Base-by-base conservation (phyloP, 2,329 filamentous ascomycete species). In the Arthrinium puccinioides region DNA sequence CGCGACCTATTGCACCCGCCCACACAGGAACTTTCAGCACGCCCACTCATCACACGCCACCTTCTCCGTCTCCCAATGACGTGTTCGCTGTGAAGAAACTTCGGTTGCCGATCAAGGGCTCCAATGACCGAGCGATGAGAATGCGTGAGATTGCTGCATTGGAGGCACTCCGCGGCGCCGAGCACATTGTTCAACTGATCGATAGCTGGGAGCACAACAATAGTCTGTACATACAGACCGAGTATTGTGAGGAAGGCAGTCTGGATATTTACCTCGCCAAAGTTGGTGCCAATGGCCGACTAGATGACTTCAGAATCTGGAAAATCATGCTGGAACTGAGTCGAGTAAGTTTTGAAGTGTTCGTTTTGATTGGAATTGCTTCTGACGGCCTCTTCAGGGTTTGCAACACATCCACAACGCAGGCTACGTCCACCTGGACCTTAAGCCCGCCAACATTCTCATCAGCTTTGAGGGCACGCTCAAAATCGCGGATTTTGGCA, bases 221-320 rank as follows among this genome's bases (percentile, higher is more conserved):
- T 39, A 81, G 90, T 54, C 74, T 98, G 9, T 98, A 96, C 64
- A 97, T 98, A 43, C 90, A 97, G 65, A 97, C 90, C 0, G 92
- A 98, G 55, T 97, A 82, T 56, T 98, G 92, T 54, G 89, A 96
- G 57, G 87, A 95, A 56, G 92, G 92, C 13, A 94, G 87, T 43
- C 67, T 98, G 29, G 84, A 94, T 56, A 74, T 79, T 13, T 98
- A 97, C 56, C 71, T 98, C 21, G 74, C 78, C n/a, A 77, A 84
- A 40, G 79, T 87, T 42, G 92, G 92, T 18, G 74, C 82, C 43
- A 87, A 85, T 56, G 89, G 87, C 32, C 78, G 90, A 49, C 66
- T 98, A 47, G 92, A 98, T 61, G 92, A 97, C 59, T 98, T 98
- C 64, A 79, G 92, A 44, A 96, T 97, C 60, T 98, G 92, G 87